Evolutionary conservation across 805 yeast genomes (phyloP).

Genomic region (Saccharomycodes ludwigii): DNA sequence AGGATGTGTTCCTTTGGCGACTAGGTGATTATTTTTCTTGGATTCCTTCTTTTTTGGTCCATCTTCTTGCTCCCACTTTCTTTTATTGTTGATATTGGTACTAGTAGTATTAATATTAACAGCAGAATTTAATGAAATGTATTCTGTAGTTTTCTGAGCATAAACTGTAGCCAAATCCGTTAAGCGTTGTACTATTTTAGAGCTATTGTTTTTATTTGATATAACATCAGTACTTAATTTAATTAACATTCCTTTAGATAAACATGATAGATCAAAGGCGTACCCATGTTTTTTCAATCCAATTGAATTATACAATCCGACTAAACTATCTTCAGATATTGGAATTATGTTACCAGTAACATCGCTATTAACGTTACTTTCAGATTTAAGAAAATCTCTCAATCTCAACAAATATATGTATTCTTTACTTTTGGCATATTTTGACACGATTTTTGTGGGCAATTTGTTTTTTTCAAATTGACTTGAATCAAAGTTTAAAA

Average conservation of each 20-base stretch:
- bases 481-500: constrained; percentile 17
- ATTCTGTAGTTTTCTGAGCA: too few relatives aligned
- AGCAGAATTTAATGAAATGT: too few relatives aligned
- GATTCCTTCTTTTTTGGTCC: constrained; percentile 6
- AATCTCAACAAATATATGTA: constrained; percentile 2
- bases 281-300: too few relatives aligned
- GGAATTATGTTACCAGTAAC: too few relatives aligned
- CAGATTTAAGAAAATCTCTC: constrained; percentile 7
- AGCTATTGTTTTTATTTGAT: too few relatives aligned
- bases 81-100: too few relatives aligned
- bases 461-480: constrained; percentile 15
- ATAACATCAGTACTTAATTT: too few relatives aligned
- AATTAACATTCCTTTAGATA: constrained; percentile 53
- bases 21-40: constrained; percentile 9
- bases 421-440: constrained; percentile 6
- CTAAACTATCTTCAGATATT: too few relatives aligned
- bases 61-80: constrained; percentile 4
- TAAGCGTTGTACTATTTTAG: too few relatives aligned
- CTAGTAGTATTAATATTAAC: too few relatives aligned
- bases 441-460: constrained; percentile 14
- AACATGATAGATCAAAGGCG: constrained; percentile 57
- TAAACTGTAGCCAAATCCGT: too few relatives aligned
- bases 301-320: constrained; percentile 56
- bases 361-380: constrained; percentile 13
- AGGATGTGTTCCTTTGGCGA: constrained; percentile 11